Evolutionary conservation across 139 green algal genomes (phyloP), one percentile per base, ranked within the genome.

Genomic region (Bryopsis sp.): DNA sequence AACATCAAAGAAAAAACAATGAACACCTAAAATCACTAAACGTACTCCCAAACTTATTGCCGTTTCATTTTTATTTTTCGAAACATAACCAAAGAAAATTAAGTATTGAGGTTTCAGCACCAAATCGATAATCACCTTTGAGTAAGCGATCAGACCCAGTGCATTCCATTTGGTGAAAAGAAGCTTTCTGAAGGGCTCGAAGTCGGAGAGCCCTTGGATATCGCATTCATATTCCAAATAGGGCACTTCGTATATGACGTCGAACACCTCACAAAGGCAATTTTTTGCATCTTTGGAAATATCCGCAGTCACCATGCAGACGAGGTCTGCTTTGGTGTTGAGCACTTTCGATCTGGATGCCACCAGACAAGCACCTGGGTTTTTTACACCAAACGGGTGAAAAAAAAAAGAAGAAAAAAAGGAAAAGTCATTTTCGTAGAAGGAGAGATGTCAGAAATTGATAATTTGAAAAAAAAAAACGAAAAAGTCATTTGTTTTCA

Each of bases 91-190:
- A n/a, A n/a, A n/a, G n/a, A n/a, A n/a, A n/a, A n/a, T n/a, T n/a
- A n/a, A n/a, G n/a, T n/a, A n/a, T n/a, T n/a, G n/a, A n/a, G n/a
- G n/a, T n/a, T n/a, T n/a, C n/a, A n/a, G n/a, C n/a, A n/a, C n/a
- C n/a, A n/a, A n/a, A 50, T 26, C 43, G 15, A 15, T 50, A 50
- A 11, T 15, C 43, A 61, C 59, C 43, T 67, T 67, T 7, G 5
- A 47, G 33, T 67, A 67, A 26, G 43, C 43, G 31, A 31, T 39
- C 28, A 67, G 31, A 6, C 11, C 32, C 29, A 67, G 35, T 7
- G 19, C 59, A 67, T 67, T 67, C 59, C 59, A 67, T 47, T 67
- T 67, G 24, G 59, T 67, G 33, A 67, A 67, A n/a, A 15, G 28
- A 33, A 22, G 33, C n/a, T 47, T 31, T 29, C 39, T 67, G 28